Conservation (phyloP, 495 filamentous ascomycete species). For the Tirmania nivea region DNA sequence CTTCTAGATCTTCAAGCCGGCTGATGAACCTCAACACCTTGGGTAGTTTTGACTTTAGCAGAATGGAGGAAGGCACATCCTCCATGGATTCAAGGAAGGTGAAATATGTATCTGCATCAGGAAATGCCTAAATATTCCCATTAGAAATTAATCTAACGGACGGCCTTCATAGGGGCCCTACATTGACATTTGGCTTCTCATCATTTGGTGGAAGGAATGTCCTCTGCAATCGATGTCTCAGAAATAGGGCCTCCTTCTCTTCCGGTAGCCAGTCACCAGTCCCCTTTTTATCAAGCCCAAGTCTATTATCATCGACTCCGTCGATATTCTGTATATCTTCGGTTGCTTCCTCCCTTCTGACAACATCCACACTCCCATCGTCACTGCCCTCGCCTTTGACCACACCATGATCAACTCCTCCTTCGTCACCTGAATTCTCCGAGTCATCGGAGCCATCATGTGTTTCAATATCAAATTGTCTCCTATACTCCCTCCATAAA, state of each 20-base stretch:
- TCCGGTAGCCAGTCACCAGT: constrained; percentile 3
- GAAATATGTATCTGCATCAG: not conserved
- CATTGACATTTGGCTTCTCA: not conserved
- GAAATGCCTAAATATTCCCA: not conserved
- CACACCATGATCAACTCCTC: not conserved
- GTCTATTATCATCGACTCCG: not conserved
- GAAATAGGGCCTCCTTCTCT: not conserved
- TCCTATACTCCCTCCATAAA: constrained; percentile 52
- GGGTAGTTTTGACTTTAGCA: not conserved
- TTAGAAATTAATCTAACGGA: too few relatives aligned
- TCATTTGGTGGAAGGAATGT: not conserved
- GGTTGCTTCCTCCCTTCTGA: not conserved
- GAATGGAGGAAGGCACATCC: not conserved
- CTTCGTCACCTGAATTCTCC: not conserved
- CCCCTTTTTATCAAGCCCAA: constrained; percentile 11
- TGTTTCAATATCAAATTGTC: constrained; percentile 1
- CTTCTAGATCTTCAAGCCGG: not conserved
- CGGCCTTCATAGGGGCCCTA: not conserved
- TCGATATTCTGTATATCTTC: not conserved
- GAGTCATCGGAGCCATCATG: not conserved
- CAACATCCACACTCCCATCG: not conserved
- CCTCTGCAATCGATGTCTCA: not conserved
- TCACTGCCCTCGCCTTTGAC: not conserved
- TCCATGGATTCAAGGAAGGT: not conserved
- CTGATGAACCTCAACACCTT: not conserved